Conservation (phyloP, 345 rosid species). For the Camelina sativa region DNA sequence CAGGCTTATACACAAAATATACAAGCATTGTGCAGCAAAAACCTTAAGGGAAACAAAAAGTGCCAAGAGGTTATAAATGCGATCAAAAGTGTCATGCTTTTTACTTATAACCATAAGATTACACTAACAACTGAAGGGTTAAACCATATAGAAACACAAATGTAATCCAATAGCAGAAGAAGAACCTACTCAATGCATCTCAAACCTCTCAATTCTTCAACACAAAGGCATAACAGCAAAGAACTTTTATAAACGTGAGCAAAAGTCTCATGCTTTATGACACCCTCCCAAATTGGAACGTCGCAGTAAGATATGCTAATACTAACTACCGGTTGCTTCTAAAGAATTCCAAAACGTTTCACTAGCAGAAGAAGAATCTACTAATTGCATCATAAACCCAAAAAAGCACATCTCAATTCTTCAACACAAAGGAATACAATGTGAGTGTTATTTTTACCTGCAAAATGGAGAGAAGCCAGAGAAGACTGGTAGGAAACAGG, state of each 20-base stretch:
- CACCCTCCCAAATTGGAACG: background rate
- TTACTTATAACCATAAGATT: background rate
- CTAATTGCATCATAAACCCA: background rate
- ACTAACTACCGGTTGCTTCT: background rate
- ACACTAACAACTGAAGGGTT: constrained; percentile 9
- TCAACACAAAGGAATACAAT: background rate
- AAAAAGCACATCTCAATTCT: background rate
- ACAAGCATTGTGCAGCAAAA: background rate
- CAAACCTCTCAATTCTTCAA: background rate
- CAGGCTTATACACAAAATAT: constrained; percentile 10
- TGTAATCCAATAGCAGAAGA: background rate
- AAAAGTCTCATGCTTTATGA: constrained; percentile 4
- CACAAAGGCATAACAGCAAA: background rate
- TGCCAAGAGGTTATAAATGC: background rate
- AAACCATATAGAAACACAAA: constrained; percentile 1
- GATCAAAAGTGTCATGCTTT: constrained; percentile 16
- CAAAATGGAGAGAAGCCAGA: constrained; percentile 79
- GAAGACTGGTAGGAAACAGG: constrained; percentile 72
- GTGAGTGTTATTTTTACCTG: constrained; percentile 49
- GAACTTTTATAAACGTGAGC: background rate
- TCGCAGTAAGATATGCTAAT: background rate
- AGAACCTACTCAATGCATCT: background rate
- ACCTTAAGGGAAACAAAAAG: background rate
- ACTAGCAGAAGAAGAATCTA: background rate
- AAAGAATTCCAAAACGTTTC: background rate